Conservation (phyloP, 768 basidiomycete species). For the Naganishia vaughanmartiniae region DNA sequence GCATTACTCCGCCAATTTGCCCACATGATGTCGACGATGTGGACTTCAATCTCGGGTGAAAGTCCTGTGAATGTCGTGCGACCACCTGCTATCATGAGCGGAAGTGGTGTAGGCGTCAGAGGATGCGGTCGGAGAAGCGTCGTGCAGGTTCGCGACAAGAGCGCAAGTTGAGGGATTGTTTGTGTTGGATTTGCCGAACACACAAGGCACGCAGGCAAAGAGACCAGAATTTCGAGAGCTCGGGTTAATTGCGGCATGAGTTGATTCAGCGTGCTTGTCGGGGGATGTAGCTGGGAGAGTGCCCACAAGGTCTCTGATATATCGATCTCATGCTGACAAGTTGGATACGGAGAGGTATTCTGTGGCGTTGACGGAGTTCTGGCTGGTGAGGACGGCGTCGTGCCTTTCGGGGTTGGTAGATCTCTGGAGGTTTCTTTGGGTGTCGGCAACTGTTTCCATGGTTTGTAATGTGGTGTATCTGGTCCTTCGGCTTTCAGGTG, state of each 20-base stretch:
- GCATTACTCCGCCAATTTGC: conserved; percentile 25
- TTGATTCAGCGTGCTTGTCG: background rate
- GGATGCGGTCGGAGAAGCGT: conserved; percentile 25
- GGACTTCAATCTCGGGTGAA: conserved; percentile 31
- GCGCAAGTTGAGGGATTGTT: conserved; percentile 30
- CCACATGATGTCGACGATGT: conserved; percentile 32
- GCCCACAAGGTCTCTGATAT: conserved; percentile 7
- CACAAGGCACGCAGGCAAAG: background rate
- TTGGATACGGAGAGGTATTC: background rate
- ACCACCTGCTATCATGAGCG: conserved; percentile 29
- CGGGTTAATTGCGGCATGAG: conserved; percentile 23
- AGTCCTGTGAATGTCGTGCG: conserved; percentile 20
- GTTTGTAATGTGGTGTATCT: background rate
- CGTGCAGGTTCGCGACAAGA: conserved; percentile 26
- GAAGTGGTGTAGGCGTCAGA: conserved; percentile 27
- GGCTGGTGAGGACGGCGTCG: background rate
- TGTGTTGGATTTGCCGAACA: conserved; percentile 2
- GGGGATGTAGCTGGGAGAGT: background rate
- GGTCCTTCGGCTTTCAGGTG: background rate
- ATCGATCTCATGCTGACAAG: conserved; percentile 20
- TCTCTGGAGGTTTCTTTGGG: background rate
- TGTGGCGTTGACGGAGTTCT: background rate
- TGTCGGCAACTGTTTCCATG: background rate
- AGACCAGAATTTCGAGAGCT: conserved; percentile 20
- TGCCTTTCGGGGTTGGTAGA: background rate